A percentile compares a stretch with the other conserved stretches of the same genome.
These are phyloP conservation scores for Hevea brasiliensis DNA, from an alignment of 345 rosid genomes.

Conservation along the genomic window DNA sequence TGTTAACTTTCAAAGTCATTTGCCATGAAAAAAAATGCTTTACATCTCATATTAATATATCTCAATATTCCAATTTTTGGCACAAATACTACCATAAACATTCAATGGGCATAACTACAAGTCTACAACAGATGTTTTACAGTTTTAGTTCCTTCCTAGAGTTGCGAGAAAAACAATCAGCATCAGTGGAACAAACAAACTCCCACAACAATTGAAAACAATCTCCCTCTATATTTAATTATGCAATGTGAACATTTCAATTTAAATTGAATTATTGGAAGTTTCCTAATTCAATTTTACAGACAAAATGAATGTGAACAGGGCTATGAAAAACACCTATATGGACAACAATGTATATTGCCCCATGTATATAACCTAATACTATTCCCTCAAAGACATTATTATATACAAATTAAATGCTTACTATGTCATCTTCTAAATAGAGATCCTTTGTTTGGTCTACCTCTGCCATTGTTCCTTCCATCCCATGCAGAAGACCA, in stretches of 20 bases:
- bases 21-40: too few relatives aligned
- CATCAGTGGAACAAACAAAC: too few relatives aligned
- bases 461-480: conserved; percentile 34
- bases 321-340: conserved; percentile 5
- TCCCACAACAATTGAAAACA: not conserved
- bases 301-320: conserved; percentile 2
- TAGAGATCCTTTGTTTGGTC: conserved; percentile 56
- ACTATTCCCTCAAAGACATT: not conserved
- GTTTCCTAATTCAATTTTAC: not conserved
- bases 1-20: too few relatives aligned
- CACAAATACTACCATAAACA: not conserved
- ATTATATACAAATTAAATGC: conserved; percentile 29
- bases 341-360: not conserved
- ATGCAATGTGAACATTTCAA: conserved; percentile 4
- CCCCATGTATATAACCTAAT: conserved; percentile 17
- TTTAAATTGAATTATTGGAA: not conserved
- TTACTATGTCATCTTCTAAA: conserved; percentile 48
- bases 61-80: not conserved
- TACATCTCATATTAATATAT: not conserved
- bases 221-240: not conserved
- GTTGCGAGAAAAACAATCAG: not conserved
- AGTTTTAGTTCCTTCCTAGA: not conserved
- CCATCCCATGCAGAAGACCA: conserved; percentile 83
- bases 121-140: not conserved
- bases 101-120: not conserved